These are phyloP conservation scores for Magnusiomyces paraingens DNA, from an alignment of 1,139 yeast genomes.

Conservation along the genomic window DNA sequence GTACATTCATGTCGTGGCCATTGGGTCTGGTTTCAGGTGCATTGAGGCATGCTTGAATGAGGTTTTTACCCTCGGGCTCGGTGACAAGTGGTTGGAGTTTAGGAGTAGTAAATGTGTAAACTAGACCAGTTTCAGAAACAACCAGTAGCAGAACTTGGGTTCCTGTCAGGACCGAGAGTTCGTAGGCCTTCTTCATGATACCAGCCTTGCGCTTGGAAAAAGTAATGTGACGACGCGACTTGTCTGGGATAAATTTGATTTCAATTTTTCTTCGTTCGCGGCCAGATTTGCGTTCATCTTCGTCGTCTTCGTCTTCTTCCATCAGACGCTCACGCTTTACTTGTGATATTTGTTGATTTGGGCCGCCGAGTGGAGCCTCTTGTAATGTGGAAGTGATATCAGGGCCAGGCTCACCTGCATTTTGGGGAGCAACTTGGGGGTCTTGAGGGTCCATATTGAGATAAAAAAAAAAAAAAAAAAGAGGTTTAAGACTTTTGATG, in stretches of 20 bases:
- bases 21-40: slow-evolving; percentile 56
- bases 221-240: slow-evolving; percentile 95
- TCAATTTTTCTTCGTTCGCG: slow-evolving; percentile 95
- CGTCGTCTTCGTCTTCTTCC: slow-evolving; percentile 57
- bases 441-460: background rate
- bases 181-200: slow-evolving; percentile 96
- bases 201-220: slow-evolving; percentile 98
- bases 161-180: slow-evolving; percentile 89
- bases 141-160: slow-evolving; percentile 91
- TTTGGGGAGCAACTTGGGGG: background rate
- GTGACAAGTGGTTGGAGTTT: slow-evolving; percentile 96
- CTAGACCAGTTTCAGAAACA: slow-evolving; percentile 95
- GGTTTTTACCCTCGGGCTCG: slow-evolving; percentile 91
- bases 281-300: slow-evolving; percentile 56
- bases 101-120: slow-evolving; percentile 97
- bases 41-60: slow-evolving; percentile 93
- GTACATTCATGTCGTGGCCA: background rate
- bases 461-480: background rate
- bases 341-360: slow-evolving; percentile 9
- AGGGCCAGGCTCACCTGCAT: background rate
- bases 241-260: slow-evolving; percentile 93
- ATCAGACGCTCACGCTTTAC: slow-evolving; percentile 24
- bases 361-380: slow-evolving; percentile 3
- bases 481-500: background rate
- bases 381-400: background rate